These are phyloP conservation scores for Mimosa pudica DNA, from an alignment of 306 rosid species.

Conservation along the genomic window DNA sequence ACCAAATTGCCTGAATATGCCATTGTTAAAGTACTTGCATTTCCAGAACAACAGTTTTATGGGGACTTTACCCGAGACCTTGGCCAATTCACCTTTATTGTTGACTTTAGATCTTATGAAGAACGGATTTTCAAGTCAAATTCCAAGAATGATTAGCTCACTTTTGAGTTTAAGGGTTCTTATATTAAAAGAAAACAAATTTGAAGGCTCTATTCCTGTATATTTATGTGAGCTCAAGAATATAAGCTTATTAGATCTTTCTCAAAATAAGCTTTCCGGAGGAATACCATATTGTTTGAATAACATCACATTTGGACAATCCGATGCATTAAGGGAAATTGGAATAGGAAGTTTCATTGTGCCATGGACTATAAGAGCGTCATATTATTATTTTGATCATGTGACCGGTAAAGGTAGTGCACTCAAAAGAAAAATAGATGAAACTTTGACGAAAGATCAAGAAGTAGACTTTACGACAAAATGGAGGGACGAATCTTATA, in stretches of 20 bases:
- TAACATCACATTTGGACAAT: background rate
- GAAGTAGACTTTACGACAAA: background rate
- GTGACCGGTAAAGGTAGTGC: background rate
- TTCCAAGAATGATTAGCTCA: conserved; percentile 5
- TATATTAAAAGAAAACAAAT: conserved; percentile 11
- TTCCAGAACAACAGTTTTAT: background rate
- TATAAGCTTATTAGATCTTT: background rate
- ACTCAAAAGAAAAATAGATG: too few relatives aligned
- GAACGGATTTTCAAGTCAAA: conserved; percentile 23
- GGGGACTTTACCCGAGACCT: background rate
- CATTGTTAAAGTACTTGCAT: background rate
- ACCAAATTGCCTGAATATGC: background rate
- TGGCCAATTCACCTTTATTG: background rate
- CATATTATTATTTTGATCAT: background rate
- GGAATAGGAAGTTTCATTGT: background rate
- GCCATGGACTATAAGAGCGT: background rate
- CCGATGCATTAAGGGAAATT: background rate
- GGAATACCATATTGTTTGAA: background rate
- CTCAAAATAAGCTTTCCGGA: conserved; percentile 2
- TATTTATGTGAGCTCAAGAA: background rate
- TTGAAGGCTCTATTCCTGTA: background rate
- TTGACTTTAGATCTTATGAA: conserved; percentile 13
- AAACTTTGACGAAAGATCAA: background rate
- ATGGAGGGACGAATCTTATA: background rate
- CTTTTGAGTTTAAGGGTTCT: conserved; percentile 14